These are phyloP conservation scores for Rhizoclosmatium sp. DNA, from an alignment of 192 early-diverging fungal species.

Conservation along the genomic window DNA sequence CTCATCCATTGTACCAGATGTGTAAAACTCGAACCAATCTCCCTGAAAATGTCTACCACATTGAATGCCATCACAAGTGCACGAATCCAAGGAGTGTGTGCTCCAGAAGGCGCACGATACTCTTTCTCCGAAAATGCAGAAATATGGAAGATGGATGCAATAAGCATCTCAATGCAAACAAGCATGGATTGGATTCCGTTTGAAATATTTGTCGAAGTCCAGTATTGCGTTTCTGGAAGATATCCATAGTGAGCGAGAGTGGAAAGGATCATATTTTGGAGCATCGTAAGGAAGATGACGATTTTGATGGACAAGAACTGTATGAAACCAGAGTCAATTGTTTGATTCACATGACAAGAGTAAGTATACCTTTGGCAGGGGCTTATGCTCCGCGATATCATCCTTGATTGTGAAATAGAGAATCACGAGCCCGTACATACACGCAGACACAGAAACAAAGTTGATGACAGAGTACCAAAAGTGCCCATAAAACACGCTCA, in stretches of 20 bases:
- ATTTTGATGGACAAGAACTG: slow-evolving; percentile 47
- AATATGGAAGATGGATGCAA: slow-evolving; percentile 59
- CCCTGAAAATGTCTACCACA: slow-evolving; percentile 42
- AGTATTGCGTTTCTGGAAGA: slow-evolving; percentile 53
- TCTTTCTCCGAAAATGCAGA: slow-evolving; percentile 48
- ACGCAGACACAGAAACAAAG: slow-evolving; percentile 68
- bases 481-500: slow-evolving; percentile 67
- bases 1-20: slow-evolving; percentile 7
- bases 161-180: slow-evolving; percentile 66
- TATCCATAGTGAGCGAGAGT: slow-evolving; percentile 60
- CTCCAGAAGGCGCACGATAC: background rate
- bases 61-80: slow-evolving; percentile 37
- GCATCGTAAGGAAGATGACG: slow-evolving; percentile 66
- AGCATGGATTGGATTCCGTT: slow-evolving; percentile 62
- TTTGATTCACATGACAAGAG: slow-evolving; percentile 2
- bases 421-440: slow-evolving; percentile 73
- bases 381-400: slow-evolving; percentile 37
- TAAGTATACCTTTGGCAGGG: slow-evolving; percentile 38
- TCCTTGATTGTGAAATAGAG: slow-evolving; percentile 68
- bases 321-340: background rate
- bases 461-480: slow-evolving; percentile 70
- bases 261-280: slow-evolving; percentile 62
- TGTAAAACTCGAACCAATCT: slow-evolving; percentile 25
- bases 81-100: background rate
- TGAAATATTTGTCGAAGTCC: slow-evolving; percentile 61